Evolutionary conservation across 805 yeast genomes (phyloP).

Genomic region (Barnettozyma vustinii): DNA sequence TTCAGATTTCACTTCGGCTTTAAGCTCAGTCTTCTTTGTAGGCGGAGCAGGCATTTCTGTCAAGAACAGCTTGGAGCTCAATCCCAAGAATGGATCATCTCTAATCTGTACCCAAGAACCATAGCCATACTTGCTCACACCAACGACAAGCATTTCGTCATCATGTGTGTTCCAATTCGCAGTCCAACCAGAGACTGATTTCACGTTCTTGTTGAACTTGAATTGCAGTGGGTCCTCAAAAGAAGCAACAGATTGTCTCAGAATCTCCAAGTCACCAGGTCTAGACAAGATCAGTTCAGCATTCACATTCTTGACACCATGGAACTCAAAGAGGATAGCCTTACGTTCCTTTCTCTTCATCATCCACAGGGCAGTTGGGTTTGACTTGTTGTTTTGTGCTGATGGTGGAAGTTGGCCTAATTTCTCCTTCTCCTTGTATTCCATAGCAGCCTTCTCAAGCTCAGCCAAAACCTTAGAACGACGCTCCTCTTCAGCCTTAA

Average conservation of each 20-base stretch:
- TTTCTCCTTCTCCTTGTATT: slow-evolving; percentile 43
- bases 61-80: slow-evolving; percentile 79
- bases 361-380: slow-evolving; percentile 48
- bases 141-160: slow-evolving; percentile 82
- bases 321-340: slow-evolving; percentile 84
- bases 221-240: slow-evolving; percentile 59
- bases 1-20: slow-evolving; percentile 4
- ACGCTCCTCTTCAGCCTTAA: slow-evolving; percentile 60
- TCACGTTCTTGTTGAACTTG: slow-evolving; percentile 56
- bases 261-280: slow-evolving; percentile 73
- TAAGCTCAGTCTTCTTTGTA: slow-evolving; percentile 23
- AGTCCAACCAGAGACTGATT: slow-evolving; percentile 86
- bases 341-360: slow-evolving; percentile 78
- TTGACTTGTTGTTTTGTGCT: slow-evolving; percentile 27
- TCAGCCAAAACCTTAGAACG: slow-evolving; percentile 50
- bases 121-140: slow-evolving; percentile 88
- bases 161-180: slow-evolving; percentile 81
- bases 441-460: slow-evolving; percentile 54
- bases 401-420: slow-evolving; percentile 27
- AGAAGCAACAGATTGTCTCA: slow-evolving; percentile 49
- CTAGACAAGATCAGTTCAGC: slow-evolving; percentile 83
- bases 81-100: slow-evolving; percentile 88
- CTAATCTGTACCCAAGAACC: slow-evolving; percentile 93
- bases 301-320: slow-evolving; percentile 81
- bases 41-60: slow-evolving; percentile 37